Percentiles rank a stretch among this genome's conserved stretches.
phyloP scores from a whole-genome alignment of 371 early-diverging fungal species.

The Dinochytrium kinnereticum region DNA sequence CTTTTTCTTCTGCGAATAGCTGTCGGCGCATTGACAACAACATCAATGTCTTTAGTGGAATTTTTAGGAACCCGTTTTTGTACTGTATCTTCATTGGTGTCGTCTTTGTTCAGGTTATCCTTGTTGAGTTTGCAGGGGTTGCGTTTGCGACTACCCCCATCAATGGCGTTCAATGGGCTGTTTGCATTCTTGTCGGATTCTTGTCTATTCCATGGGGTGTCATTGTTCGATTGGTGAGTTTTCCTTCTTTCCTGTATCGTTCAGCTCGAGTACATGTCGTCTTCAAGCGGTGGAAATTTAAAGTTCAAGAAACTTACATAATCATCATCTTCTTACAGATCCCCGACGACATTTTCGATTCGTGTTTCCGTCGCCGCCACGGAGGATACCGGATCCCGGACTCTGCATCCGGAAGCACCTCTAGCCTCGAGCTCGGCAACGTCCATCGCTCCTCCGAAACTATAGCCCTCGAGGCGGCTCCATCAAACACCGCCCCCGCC shows the following conservation, averaged over 20 bases:
- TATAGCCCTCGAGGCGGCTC: not conserved
- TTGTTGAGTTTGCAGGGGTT: conserved; percentile 84
- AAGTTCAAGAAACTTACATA: too few species aligned
- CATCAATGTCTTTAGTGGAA: conserved; percentile 79
- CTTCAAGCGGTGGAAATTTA: too few species aligned
- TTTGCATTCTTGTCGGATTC: conserved; percentile 68
- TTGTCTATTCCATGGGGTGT: conserved; percentile 74
- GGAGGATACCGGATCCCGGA: not conserved
- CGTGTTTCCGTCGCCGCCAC: not conserved
- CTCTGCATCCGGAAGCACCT: not conserved
- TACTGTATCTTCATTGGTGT: conserved; percentile 71
- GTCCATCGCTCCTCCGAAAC: not conserved
- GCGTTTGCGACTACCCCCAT: conserved; percentile 79
- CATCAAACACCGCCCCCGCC: not conserved
- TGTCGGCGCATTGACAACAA: conserved; percentile 29
- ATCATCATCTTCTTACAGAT: not conserved
- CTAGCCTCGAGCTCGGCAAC: not conserved
- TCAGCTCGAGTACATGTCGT: too few species aligned
- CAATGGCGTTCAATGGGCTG: conserved; percentile 63
- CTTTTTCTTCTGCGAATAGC: conserved; percentile 11
- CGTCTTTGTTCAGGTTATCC: conserved; percentile 72
- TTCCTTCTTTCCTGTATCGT: not conserved
- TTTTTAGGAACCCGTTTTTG: conserved; percentile 79
- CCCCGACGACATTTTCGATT: conserved; percentile 9
- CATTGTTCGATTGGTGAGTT: conserved; percentile 59